These are phyloP conservation scores for Penicillium brasilianum DNA, from an alignment of 2,329 filamentous ascomycete species.

Conservation along the genomic window DNA sequence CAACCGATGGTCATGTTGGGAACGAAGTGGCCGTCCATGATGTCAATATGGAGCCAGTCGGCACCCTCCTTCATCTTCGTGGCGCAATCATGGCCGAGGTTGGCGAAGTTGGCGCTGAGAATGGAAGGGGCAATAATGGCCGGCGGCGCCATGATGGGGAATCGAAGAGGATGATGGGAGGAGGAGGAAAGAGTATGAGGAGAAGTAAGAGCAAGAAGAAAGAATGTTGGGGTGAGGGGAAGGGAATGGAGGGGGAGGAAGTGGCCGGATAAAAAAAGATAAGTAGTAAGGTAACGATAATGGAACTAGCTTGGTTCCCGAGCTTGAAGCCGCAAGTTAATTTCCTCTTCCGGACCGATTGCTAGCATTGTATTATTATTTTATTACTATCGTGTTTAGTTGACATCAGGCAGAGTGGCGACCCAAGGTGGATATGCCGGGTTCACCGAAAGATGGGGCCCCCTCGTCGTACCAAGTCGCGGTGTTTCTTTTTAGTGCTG, in stretches of 20 bases:
- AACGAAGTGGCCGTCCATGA: slow-evolving; percentile 98
- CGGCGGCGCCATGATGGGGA: slow-evolving; percentile 74
- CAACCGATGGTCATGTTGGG: slow-evolving; percentile 98
- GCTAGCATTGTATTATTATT: background rate
- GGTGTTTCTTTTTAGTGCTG: background rate
- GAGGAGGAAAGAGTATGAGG: background rate
- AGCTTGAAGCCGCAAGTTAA: slow-evolving; percentile 2
- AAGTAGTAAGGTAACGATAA: slow-evolving; percentile 5
- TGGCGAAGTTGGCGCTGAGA: slow-evolving; percentile 92
- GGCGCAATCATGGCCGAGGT: slow-evolving; percentile 83
- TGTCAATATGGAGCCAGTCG: slow-evolving; percentile 95
- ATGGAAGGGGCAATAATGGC: slow-evolving; percentile 99
- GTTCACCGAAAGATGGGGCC: slow-evolving; percentile 24
- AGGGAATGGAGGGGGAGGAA: slow-evolving; percentile 7
- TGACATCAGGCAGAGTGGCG: slow-evolving; percentile 26
- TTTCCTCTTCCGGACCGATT: no score
- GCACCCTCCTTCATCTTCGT: slow-evolving; percentile 84
- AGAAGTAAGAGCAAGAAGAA: slow-evolving; percentile 10
- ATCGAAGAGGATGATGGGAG: background rate
- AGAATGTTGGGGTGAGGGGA: background rate
- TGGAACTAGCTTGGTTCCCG: background rate
- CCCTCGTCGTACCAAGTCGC: background rate
- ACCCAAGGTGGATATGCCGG: slow-evolving; percentile 26
- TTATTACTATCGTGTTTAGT: slow-evolving; percentile 4
- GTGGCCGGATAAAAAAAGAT: slow-evolving; percentile 8